These are phyloP conservation scores for Schizothecium vesticola DNA, from an alignment of 495 filamentous ascomycete species.

Conservation along the genomic window DNA sequence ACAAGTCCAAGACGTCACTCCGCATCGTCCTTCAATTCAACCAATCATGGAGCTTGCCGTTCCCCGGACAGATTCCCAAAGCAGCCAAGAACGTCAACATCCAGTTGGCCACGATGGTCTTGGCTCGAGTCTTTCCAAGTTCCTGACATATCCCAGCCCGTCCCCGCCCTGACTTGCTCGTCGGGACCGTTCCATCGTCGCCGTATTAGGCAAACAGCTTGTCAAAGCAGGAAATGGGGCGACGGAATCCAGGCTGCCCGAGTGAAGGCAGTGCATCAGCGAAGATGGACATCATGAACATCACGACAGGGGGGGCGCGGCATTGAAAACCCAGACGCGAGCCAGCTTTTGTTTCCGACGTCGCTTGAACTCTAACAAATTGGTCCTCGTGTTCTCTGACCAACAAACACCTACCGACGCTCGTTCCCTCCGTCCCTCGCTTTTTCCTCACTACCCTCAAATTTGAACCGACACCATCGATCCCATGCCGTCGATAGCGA, in stretches of 20 bases:
- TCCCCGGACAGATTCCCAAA: not conserved
- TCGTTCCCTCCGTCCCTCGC: slow-evolving; percentile 4
- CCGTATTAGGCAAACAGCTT: not conserved
- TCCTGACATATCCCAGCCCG: not conserved
- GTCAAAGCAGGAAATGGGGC: not conserved
- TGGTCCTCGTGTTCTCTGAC: not conserved
- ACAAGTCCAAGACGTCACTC: slow-evolving; percentile 5
- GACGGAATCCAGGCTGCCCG: not conserved
- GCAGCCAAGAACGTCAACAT: not conserved
- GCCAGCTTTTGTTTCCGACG: not conserved
- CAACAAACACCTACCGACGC: not conserved
- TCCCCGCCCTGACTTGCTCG: not conserved
- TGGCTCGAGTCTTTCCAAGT: not conserved
- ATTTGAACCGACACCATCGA: not conserved
- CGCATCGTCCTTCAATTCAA: not conserved
- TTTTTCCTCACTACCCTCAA: not conserved
- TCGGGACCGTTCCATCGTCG: not conserved
- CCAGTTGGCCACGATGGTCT: not conserved
- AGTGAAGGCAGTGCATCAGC: not conserved
- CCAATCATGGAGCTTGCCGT: not conserved
- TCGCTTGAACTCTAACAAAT: not conserved
- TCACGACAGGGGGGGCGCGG: not conserved
- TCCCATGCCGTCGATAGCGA: slow-evolving; percentile 1
- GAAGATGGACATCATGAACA: not conserved
- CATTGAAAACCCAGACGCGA: not conserved